phyloP scores from a whole-genome alignment of 1,139 yeast species.

The Lodderomyces jiufengensis region DNA sequence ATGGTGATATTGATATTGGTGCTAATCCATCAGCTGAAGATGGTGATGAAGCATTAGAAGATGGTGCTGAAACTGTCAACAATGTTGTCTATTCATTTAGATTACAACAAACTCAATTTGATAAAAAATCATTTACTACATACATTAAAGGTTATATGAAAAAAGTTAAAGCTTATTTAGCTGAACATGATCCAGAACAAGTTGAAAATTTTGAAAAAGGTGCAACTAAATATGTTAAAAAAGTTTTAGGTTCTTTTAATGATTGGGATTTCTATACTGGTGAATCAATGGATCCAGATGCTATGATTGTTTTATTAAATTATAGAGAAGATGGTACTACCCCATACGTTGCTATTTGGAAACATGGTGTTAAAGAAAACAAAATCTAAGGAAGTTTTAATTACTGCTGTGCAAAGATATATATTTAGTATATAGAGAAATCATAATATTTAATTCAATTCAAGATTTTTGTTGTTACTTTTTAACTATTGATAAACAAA shows the following conservation, averaged over 20 bases:
- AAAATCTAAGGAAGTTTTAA: constrained; percentile 74
- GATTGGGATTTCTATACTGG: constrained; percentile 99
- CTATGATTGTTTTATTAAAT: constrained; percentile 95
- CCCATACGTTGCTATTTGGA: constrained; percentile 97
- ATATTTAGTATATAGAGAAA: too few relatives aligned
- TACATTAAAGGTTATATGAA: constrained; percentile 99
- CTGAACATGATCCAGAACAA: constrained; percentile 83
- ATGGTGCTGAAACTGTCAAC: constrained; percentile 86
- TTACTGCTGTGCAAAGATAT: too few relatives aligned
- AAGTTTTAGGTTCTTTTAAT: constrained; percentile 88
- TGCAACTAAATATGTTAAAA: constrained; percentile 93
- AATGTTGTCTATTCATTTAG: constrained; percentile 98
- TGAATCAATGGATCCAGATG: constrained; percentile 99
- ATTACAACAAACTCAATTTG: constrained; percentile 91
- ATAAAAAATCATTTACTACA: constrained; percentile 94
- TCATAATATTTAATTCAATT: too few relatives aligned
- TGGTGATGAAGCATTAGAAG: constrained; percentile 77
- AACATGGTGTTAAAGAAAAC: constrained; percentile 88
- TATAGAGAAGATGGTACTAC: constrained; percentile 99
- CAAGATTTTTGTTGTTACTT: neutral
- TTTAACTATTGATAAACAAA: constrained; percentile 38
- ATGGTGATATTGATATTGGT: constrained; percentile 93
- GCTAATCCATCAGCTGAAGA: constrained; percentile 99
- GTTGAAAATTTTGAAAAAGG: constrained; percentile 92
- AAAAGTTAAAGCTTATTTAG: constrained; percentile 82